Evolutionary conservation across 345 rosid species (phyloP).

Genomic region (Populus euphratica): DNA sequence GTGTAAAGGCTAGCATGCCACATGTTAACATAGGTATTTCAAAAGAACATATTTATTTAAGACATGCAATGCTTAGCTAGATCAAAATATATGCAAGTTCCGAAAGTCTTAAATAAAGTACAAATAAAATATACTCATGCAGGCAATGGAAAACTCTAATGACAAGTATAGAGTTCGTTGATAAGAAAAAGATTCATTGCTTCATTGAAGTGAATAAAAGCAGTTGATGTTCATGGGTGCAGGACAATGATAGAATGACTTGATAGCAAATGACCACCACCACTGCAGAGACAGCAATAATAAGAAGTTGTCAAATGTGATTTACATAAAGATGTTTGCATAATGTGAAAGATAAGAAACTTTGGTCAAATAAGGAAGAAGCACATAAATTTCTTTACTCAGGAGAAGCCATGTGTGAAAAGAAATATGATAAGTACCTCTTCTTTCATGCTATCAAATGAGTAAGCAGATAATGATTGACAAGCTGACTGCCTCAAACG

Average conservation of each 20-base stretch:
- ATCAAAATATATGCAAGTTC: background rate
- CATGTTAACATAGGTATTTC: too few relatives aligned
- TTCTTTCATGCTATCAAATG: conserved; percentile 20
- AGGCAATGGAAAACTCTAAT: background rate
- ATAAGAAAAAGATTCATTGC: background rate
- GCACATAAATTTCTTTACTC: background rate
- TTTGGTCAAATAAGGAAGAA: background rate
- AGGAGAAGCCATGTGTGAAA: background rate
- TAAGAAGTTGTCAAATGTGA: background rate
- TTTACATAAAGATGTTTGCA: background rate
- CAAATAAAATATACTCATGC: background rate
- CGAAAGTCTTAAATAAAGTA: background rate
- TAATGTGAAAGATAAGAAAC: background rate
- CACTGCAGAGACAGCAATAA: background rate
- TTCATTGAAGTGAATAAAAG: background rate
- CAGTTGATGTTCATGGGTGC: background rate
- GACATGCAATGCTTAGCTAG: background rate
- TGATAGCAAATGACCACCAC: background rate
- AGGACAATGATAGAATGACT: background rate
- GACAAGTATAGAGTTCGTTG: background rate
- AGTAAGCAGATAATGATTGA: conserved; percentile 38
- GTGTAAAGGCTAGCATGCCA: background rate
- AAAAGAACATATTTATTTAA: background rate
- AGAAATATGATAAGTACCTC: conserved; percentile 21
- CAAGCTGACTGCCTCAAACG: conserved; percentile 55